Percentiles rank a stretch among this genome's conserved stretches.
These are phyloP conservation scores for Trichopus zeylanicus DNA, from an alignment of 116 monocot genomes.

Conservation along the genomic window DNA sequence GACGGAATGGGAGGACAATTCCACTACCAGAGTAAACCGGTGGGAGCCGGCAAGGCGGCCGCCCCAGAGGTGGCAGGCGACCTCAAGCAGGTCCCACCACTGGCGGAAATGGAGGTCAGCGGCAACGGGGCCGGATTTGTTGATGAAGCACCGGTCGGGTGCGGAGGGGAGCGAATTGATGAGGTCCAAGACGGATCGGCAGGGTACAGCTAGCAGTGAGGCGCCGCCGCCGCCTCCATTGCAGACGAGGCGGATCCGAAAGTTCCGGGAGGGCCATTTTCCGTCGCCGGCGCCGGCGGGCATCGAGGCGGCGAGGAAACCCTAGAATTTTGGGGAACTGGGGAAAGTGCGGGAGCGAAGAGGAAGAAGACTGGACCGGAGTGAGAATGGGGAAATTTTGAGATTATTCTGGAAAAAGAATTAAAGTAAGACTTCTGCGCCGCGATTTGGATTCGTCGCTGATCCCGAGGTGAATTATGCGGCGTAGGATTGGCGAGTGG, in stretches of 20 bases:
- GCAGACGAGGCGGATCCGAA: not conserved
- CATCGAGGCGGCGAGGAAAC: no score
- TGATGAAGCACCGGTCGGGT: not conserved
- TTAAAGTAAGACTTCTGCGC: no score
- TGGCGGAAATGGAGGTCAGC: slow-evolving; percentile 26
- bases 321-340: no score
- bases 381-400: no score
- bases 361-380: no score
- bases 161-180: slow-evolving; percentile 9
- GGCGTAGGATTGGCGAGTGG: no score
- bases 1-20: slow-evolving; percentile 1
- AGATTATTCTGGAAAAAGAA: no score
- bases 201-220: not conserved
- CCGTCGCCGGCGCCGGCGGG: no score
- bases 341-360: no score
- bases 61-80: slow-evolving; percentile 44
- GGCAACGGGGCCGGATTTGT: slow-evolving; percentile 7
- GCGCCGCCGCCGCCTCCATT: not conserved
- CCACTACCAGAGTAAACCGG: slow-evolving; percentile 17
- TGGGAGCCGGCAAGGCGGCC: slow-evolving; percentile 42
- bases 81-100: slow-evolving; percentile 33
- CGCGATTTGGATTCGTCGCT: no score
- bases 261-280: no score
- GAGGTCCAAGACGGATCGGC: not conserved
- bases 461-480: no score